Base-by-base conservation (phyloP, 1,284 basidiomycete genomes). In the Anthracocystis panici-leucophaei region DNA sequence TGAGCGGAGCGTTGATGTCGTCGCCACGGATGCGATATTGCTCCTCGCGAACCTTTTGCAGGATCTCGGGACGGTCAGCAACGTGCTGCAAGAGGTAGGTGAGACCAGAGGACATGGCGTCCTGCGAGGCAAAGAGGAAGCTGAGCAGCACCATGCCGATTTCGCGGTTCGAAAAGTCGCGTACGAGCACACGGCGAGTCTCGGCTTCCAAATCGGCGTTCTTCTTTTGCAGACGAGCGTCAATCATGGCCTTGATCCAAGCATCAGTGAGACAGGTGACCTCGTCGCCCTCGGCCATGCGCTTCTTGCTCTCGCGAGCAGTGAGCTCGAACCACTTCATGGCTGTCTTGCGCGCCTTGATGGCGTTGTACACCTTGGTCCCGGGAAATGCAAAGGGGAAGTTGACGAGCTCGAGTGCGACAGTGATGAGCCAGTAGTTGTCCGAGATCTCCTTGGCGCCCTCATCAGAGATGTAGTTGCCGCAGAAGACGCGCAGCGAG, bases 41-140 rank as follows among this genome's bases (percentile, higher is more conserved):
- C 87, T 99, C 96, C 83, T 92, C 93, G 60, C 92, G 90, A 78
- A 99, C 90, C 87, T 97, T 97, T 55, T 90, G 91, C 77, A 97
- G 87, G 63, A 97, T 87, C 27, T 95, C 92, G 5, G 96, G 96
- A 81, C 93, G 89, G 86, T 99, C 96, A 48, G 93, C 93, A 52
- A 97, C 89, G 86, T 96, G 93, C 87, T 99, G 97, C 90, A 99
- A 96, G 48, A 91, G 91, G 86, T 94, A 98, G 82, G 95, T 93
- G 75, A 95, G 78, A 20, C 79, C 86, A 10, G 82, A 85, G 4
- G 93, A 93, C 96, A 99, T 98, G 69, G 96, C 96, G 85, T 99
- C 96, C 88, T 99, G 96, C 27, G 92, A 94, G 10, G 97, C 96
- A 82, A 99, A 99, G 65, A 99, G 88, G 91, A 99, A 99, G 21